phyloP scores from a whole-genome alignment of 495 filamentous ascomycete genomes.

The Aspergillus funiculosus region DNA sequence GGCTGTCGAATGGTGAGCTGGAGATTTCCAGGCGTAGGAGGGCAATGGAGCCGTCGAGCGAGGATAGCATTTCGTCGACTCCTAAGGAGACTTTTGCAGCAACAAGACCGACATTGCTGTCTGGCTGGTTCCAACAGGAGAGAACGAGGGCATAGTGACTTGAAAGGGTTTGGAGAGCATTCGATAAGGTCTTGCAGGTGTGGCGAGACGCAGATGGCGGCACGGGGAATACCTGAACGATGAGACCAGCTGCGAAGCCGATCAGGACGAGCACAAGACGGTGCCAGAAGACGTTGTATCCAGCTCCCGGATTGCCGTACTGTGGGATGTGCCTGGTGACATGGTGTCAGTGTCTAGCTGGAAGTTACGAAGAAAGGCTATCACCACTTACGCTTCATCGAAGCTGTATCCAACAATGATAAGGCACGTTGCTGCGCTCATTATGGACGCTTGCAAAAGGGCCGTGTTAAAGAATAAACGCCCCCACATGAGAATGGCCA shows the following conservation, averaged over 20 bases:
- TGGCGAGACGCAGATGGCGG: constrained; percentile 41
- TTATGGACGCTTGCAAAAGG: constrained; percentile 31
- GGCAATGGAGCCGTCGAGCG: constrained; percentile 29
- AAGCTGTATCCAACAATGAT: constrained; percentile 37
- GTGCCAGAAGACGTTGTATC: constrained; percentile 43
- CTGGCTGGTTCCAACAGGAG: constrained; percentile 31
- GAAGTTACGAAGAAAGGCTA: not conserved
- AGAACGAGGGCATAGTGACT: constrained; percentile 45
- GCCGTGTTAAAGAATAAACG: constrained; percentile 30
- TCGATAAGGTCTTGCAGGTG: constrained; percentile 37
- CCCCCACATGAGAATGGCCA: constrained; percentile 33
- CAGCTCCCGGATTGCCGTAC: constrained; percentile 40
- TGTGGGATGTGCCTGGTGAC: constrained; percentile 31
- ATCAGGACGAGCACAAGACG: constrained; percentile 39
- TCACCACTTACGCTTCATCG: constrained; percentile 31
- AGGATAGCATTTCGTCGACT: constrained; percentile 27
- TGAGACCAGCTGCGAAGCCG: constrained; percentile 32
- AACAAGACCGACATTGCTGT: constrained; percentile 20
- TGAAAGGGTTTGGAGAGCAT: constrained; percentile 32
- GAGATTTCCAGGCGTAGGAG: constrained; percentile 38
- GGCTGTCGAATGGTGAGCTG: constrained; percentile 37
- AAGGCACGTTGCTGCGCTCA: constrained; percentile 38
- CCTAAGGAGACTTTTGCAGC: constrained; percentile 33
- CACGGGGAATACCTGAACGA: constrained; percentile 40
- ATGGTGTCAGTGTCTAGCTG: too few relatives aligned